phyloP scores from a whole-genome alignment of 805 yeast genomes.

The Pichia insulana region DNA sequence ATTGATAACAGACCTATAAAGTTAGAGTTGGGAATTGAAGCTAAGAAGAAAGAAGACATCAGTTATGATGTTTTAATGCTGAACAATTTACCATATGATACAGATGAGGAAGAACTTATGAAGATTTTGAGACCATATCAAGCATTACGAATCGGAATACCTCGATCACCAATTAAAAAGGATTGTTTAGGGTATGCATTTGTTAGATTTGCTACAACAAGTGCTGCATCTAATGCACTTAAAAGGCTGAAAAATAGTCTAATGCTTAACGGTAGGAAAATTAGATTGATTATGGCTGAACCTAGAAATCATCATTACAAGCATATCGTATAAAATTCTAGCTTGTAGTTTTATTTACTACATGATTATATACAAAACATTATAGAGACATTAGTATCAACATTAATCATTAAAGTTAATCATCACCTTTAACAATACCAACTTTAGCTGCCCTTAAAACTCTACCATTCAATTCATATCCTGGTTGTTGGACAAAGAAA shows the following conservation, averaged over 20 bases:
- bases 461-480: slow-evolving; percentile 77
- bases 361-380: background rate
- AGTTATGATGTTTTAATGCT: slow-evolving; percentile 21
- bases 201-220: slow-evolving; percentile 41
- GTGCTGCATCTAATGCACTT: slow-evolving; percentile 40
- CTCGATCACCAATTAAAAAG: slow-evolving; percentile 22
- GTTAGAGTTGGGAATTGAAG: slow-evolving; percentile 14
- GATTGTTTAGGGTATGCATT: slow-evolving; percentile 48
- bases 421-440: slow-evolving; percentile 69
- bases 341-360: background rate
- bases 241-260: slow-evolving; percentile 32
- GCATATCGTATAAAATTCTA: slow-evolving; percentile 16
- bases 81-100: slow-evolving; percentile 22
- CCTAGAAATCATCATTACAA: slow-evolving; percentile 18
- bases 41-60: slow-evolving; percentile 1
- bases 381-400: background rate
- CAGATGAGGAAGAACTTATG: slow-evolving; percentile 21
- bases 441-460: slow-evolving; percentile 94
- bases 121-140: slow-evolving; percentile 19
- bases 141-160: slow-evolving; percentile 23
- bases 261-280: slow-evolving; percentile 36
- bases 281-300: slow-evolving; percentile 26
- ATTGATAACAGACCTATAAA: slow-evolving; percentile 22
- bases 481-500: slow-evolving; percentile 86
- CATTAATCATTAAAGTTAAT: slow-evolving; percentile 17